Evolutionary conservation across 202 grass and related monocot genomes (phyloP).

Genomic region (Carex sylvatica): DNA sequence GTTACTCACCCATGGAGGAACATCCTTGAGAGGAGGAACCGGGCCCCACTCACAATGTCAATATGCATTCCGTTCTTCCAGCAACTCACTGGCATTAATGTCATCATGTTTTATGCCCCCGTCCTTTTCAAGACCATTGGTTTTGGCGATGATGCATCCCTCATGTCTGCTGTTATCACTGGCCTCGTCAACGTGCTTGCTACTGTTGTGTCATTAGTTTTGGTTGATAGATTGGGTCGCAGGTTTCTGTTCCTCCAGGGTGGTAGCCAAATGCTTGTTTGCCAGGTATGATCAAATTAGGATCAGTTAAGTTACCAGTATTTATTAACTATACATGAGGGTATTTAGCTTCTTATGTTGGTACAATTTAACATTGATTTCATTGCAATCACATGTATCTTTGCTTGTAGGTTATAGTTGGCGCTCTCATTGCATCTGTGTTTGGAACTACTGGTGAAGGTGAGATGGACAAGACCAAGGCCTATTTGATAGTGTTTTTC

Average conservation of each 20-base stretch:
- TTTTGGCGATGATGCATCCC: constrained; percentile 55
- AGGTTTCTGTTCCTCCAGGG: constrained; percentile 59
- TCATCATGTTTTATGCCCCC: constrained; percentile 83
- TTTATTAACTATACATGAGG: background rate
- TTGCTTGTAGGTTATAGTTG: constrained; percentile 37
- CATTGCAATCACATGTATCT: background rate
- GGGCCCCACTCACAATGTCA: constrained; percentile 47
- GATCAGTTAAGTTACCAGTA: background rate
- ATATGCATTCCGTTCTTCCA: constrained; percentile 62
- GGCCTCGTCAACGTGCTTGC: constrained; percentile 61
- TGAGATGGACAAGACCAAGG: constrained; percentile 33
- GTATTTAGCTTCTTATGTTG: background rate
- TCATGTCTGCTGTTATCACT: constrained; percentile 65
- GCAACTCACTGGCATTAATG: constrained; percentile 76
- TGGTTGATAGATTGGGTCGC: constrained; percentile 38
- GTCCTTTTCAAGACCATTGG: constrained; percentile 75
- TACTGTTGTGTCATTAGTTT: constrained; percentile 51
- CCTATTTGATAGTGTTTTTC: constrained; percentile 50
- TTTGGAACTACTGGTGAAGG: constrained; percentile 54
- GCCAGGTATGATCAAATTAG: constrained; percentile 36
- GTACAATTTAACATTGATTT: background rate
- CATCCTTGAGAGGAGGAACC: constrained; percentile 51
- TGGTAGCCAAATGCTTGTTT: constrained; percentile 65
- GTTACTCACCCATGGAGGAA: constrained; percentile 46
- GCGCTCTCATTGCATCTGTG: constrained; percentile 47